These are phyloP conservation scores for Leccinum fuscescens DNA, from an alignment of 1,284 basidiomycete species.

Conservation along the genomic window DNA sequence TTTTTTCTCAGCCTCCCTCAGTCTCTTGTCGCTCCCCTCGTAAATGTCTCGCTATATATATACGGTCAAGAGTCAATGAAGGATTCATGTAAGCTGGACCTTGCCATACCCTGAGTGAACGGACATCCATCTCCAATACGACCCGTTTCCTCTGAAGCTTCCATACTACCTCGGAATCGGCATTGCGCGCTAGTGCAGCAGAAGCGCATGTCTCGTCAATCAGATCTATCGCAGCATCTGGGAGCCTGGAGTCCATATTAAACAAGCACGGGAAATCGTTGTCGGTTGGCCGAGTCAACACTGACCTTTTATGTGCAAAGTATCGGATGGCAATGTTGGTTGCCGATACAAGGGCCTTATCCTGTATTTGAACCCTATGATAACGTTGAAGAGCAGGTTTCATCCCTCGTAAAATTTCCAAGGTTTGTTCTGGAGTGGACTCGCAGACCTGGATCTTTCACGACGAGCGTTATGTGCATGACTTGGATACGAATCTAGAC, in stretches of 20 bases:
- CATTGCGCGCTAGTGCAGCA: background rate
- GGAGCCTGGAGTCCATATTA: background rate
- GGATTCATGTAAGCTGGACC: background rate
- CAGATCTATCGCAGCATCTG: background rate
- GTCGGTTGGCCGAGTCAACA: background rate
- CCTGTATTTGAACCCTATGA: background rate
- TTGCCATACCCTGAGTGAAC: background rate
- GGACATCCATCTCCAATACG: background rate
- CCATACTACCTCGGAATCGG: background rate
- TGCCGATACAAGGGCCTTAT: background rate
- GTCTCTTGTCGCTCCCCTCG: background rate
- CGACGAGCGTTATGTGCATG: background rate
- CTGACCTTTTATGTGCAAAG: background rate
- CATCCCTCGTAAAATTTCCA: background rate
- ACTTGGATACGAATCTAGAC: background rate
- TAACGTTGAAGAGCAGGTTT: background rate
- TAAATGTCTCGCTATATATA: background rate
- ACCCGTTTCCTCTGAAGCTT: background rate
- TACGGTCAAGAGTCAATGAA: background rate
- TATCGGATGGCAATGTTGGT: background rate
- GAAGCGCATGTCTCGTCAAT: background rate
- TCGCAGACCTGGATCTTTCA: background rate
- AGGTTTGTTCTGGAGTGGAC: background rate
- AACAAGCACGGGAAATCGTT: background rate
- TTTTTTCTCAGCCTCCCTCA: background rate